A percentile compares a stretch with the other conserved stretches of the same genome.
Conservation (phyloP, 345 rosid species). For the Salix caprea region DNA sequence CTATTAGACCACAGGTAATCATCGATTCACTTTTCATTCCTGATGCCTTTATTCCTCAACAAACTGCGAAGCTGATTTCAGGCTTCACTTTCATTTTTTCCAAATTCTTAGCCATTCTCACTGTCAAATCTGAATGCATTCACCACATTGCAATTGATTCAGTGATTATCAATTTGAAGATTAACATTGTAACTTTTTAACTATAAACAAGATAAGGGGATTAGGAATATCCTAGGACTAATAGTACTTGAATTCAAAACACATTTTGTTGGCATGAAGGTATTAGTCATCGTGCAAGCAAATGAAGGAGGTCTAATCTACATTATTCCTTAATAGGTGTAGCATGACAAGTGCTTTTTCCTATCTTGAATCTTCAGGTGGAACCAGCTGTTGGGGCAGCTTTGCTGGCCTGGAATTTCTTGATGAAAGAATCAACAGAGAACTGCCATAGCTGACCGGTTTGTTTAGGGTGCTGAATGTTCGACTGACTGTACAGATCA, state of each 20-base stretch:
- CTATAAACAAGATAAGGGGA: not conserved
- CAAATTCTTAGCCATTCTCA: too few relatives aligned
- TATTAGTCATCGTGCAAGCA: not conserved
- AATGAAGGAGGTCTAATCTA: not conserved
- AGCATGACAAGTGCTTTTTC: not conserved
- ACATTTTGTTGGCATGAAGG: not conserved
- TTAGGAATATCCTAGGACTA: not conserved
- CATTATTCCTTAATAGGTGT: not conserved
- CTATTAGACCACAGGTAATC: slow-evolving; percentile 59
- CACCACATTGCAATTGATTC: not conserved
- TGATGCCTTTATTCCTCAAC: not conserved
- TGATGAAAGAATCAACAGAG: slow-evolving; percentile 15
- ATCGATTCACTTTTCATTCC: not conserved
- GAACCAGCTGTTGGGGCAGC: slow-evolving; percentile 78
- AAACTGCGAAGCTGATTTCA: not conserved
- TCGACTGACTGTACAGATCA: not conserved
- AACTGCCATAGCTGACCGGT: not conserved
- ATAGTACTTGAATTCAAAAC: not conserved
- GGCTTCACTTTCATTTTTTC: not conserved
- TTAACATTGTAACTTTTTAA: not conserved
- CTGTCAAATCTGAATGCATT: not conserved
- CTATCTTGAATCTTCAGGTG: slow-evolving; percentile 32
- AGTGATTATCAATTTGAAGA: not conserved
- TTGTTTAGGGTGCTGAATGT: not conserved
- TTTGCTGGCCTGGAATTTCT: slow-evolving; percentile 54